A percentile compares a stretch with the other conserved stretches of the same genome.
Evolutionary conservation across 2,329 filamentous ascomycete genomes (phyloP).

Genomic region (Cladosporium sp.): DNA sequence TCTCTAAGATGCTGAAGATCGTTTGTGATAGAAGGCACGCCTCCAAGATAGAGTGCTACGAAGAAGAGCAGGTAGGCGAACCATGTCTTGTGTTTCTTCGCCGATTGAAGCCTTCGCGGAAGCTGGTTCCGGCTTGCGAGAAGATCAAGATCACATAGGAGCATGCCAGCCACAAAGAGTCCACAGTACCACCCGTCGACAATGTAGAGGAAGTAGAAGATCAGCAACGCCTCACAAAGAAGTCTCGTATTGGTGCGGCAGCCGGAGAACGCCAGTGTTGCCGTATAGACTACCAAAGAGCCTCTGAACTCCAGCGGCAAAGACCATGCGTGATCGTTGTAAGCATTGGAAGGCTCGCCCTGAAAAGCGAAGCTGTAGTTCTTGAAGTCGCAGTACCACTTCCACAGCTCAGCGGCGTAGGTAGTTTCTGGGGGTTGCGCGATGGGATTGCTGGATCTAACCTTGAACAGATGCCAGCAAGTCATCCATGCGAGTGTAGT

Average conservation of each 20-base stretch:
- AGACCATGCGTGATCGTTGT: slow-evolving; percentile 60
- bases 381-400: slow-evolving; percentile 55
- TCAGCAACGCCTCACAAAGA: slow-evolving; percentile 49
- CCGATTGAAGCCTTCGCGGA: slow-evolving; percentile 44
- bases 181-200: slow-evolving; percentile 61
- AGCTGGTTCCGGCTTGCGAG: slow-evolving; percentile 49
- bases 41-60: slow-evolving; percentile 55
- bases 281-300: slow-evolving; percentile 60
- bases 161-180: slow-evolving; percentile 59
- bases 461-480: slow-evolving; percentile 50
- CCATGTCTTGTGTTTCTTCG: slow-evolving; percentile 47
- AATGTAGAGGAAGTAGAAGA: slow-evolving; percentile 65
- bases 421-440: slow-evolving; percentile 31
- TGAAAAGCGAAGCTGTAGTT: slow-evolving; percentile 67
- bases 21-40: slow-evolving; percentile 53
- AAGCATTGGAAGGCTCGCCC: slow-evolving; percentile 53
- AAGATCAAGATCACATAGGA: slow-evolving; percentile 59
- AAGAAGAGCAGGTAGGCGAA: slow-evolving; percentile 53
- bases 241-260: slow-evolving; percentile 54
- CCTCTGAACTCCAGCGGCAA: slow-evolving; percentile 62
- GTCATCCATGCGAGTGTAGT: slow-evolving; percentile 53
- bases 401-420: slow-evolving; percentile 49
- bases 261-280: slow-evolving; percentile 54
- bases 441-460: slow-evolving; percentile 37
- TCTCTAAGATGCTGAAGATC: slow-evolving; percentile 49